Conservation (phyloP, 73 alveolate species). For the Paramecium caudatum region DNA sequence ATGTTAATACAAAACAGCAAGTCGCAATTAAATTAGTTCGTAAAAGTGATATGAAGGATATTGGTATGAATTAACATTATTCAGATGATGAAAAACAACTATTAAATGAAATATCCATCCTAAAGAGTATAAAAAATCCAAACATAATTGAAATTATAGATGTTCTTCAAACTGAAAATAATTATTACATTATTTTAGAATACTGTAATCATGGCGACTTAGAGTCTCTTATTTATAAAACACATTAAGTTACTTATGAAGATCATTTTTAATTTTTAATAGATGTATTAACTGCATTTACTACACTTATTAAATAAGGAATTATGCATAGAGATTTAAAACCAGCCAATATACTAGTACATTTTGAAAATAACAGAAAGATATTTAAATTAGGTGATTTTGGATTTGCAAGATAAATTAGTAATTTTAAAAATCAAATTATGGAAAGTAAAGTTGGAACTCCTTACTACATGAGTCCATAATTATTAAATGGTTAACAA, state of each 20-base stretch:
- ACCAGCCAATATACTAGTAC: conserved; percentile 72
- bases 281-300: conserved; percentile 69
- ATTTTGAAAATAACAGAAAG: conserved; percentile 53
- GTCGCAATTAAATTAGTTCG: conserved; percentile 71
- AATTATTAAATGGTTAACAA: conserved; percentile 67
- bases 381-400: conserved; percentile 71
- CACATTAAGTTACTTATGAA: conserved; percentile 4
- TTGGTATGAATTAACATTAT: conserved; percentile 6
- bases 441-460: conserved; percentile 76
- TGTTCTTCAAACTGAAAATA: conserved; percentile 71
- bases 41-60: conserved; percentile 56
- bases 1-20: conserved; percentile 43
- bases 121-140: conserved; percentile 65
- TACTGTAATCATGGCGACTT: conserved; percentile 74
- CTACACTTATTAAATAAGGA: conserved; percentile 59
- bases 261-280: conserved; percentile 69
- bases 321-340: conserved; percentile 78
- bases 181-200: conserved; percentile 70
- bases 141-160: conserved; percentile 69
- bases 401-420: conserved; percentile 73
- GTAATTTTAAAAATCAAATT: conserved; percentile 54
- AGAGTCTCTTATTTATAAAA: conserved; percentile 19
- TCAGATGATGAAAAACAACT: conserved; percentile 60
- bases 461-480: conserved; percentile 73
- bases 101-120: conserved; percentile 66